A percentile compares a stretch with the other conserved stretches of the same genome.
Conservation (phyloP, 2,329 filamentous ascomycete species). For the Coniella vitis region DNA sequence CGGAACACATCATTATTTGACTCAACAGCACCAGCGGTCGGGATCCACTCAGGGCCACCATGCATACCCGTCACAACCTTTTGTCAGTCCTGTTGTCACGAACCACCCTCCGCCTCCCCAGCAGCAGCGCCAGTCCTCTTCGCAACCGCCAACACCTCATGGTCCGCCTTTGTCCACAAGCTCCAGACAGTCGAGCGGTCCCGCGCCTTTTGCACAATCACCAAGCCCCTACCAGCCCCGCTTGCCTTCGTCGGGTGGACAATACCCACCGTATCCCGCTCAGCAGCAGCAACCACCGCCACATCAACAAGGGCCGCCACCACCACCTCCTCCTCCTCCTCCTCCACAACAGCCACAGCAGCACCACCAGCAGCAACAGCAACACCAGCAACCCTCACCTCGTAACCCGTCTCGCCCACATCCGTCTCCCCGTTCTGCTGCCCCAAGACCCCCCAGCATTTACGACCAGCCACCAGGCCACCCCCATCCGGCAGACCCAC, state of each 20-base stretch:
- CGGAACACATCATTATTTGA: slow-evolving; percentile 27
- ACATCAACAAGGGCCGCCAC: slow-evolving; percentile 2
- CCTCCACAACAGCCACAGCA: slow-evolving; percentile 23
- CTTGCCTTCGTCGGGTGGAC: slow-evolving; percentile 24
- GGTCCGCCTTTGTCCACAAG: slow-evolving; percentile 40
- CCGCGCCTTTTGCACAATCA: slow-evolving; percentile 40
- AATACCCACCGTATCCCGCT: slow-evolving; percentile 29
- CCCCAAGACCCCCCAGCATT: slow-evolving; percentile 35
- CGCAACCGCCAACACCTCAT: slow-evolving; percentile 48
- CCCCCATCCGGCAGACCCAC: slow-evolving; percentile 27
- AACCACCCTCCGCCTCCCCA: slow-evolving; percentile 36
- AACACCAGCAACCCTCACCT: slow-evolving; percentile 21
- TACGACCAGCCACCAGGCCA: slow-evolving; percentile 32
- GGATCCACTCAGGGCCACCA: slow-evolving; percentile 55
- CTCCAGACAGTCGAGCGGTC: slow-evolving; percentile 36
- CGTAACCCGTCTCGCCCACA: slow-evolving; percentile 4
- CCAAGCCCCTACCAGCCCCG: slow-evolving; percentile 56
- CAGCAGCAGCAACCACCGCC: slow-evolving; percentile 15
- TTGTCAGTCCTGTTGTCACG: slow-evolving; percentile 43
- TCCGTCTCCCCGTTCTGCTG: slow-evolving; percentile 26
- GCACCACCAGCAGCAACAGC: slow-evolving; percentile 1
- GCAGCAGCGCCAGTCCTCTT: slow-evolving; percentile 38
- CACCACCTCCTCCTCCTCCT: slow-evolving; percentile 16
- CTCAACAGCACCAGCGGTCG: slow-evolving; percentile 37
- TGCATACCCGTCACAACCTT: slow-evolving; percentile 40